Conservation (phyloP, 2,329 filamentous ascomycete species). For the Epichloe bromicola region DNA sequence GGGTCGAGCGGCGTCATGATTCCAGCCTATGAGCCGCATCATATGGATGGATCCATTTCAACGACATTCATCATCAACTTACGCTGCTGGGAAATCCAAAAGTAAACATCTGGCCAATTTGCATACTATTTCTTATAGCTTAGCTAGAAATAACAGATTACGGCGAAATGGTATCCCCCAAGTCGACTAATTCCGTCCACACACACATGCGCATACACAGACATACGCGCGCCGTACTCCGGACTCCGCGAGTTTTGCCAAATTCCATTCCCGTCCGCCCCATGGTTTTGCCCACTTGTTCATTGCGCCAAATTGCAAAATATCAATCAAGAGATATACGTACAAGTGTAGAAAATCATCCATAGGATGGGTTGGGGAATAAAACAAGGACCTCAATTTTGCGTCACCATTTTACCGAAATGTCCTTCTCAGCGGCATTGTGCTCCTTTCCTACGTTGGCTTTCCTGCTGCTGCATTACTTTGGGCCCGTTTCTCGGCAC, state of each 20-base stretch:
- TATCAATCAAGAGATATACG: no score
- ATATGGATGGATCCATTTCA: no score
- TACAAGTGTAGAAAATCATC: background rate
- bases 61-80: no score
- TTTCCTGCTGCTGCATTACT: conserved; percentile 1
- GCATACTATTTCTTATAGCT: no score
- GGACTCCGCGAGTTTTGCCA: background rate
- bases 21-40: no score
- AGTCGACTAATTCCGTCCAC: background rate
- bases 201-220: no score
- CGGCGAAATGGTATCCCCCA: background rate
- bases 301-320: no score
- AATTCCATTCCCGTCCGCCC: no score
- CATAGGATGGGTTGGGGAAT: background rate
- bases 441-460: background rate
- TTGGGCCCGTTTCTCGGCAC: conserved; percentile 13
- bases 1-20: no score
- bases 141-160: background rate
- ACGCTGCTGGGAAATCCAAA: no score
- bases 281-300: no score
- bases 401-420: background rate
- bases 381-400: background rate
- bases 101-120: no score
- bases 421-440: background rate
- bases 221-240: background rate